Base-by-base conservation (phyloP, 2,329 filamentous ascomycete genomes). In the Ophioceras dolichostomum region DNA sequence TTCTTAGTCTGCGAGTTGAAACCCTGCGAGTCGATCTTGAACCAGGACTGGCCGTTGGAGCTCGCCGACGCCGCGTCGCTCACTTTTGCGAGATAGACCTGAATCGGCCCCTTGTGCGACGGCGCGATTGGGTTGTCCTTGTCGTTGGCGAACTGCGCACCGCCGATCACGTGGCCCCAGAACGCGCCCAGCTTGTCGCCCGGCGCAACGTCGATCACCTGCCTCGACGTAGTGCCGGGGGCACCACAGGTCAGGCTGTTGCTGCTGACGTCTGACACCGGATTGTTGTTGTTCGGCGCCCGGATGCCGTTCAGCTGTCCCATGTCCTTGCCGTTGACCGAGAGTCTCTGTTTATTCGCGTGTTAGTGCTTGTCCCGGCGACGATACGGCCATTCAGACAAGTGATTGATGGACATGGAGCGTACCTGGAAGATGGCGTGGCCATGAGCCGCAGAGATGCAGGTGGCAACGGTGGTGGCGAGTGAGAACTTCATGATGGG, bases 1-100 rank as follows among this genome's bases (percentile, higher is more conserved):
- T 56, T 54, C 19, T 59, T 61, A 34, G 51, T 57, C 28, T 51
- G 48, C 4, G 55, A 50, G 47, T 66, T 56, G 45, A 65, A 62
- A 5, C 61, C 62, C 43, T 71, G 65, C 42, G 68, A 60, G 51
- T 60, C 60, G 37, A 72, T 57, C 56, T 73, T 73, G 57, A 72
- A 70, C 67, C 67, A 72, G 21, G 55, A 10, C 21, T 14, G 28
- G n/a, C 56, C 2, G 49, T 47, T 37, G 6, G 57, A 49, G 5
- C 52, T 49, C 8, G 63, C 55, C 1, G 54, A 60, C 10, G 59
- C 58, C 2, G 68, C 65, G 39, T 68, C 59, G 42, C 55, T 49
- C 14, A 71, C 68, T 47, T 65, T 63, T 40, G 64, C 59, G 35
- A 69, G 58, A 47, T 69, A 69, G 12, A 64, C 56, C 16, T 60